These are phyloP conservation scores for Carex kokanica DNA, from an alignment of 176 grass and related monocot species.

Conservation along the genomic window DNA sequence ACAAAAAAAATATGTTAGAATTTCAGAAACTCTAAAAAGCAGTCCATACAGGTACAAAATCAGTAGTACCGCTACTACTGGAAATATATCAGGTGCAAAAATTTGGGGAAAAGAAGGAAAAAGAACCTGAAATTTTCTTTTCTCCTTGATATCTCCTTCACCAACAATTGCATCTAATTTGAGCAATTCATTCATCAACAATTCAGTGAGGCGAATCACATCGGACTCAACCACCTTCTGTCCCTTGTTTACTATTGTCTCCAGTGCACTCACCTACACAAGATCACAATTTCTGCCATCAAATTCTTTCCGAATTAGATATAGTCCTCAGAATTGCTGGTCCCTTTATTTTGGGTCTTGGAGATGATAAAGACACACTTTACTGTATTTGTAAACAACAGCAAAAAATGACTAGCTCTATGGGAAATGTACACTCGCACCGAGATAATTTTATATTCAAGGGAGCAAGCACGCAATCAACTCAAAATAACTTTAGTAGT, in stretches of 20 bases:
- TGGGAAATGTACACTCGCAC: not conserved
- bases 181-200: conserved; percentile 91
- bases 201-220: conserved; percentile 69
- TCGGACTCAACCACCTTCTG: conserved; percentile 69
- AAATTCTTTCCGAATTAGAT: conserved; percentile 9
- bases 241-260: conserved; percentile 74
- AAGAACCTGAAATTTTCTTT: conserved; percentile 63
- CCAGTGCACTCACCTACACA: conserved; percentile 74
- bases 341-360: conserved; percentile 1
- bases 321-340: not conserved
- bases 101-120: not conserved
- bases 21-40: conserved; percentile 4
- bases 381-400: not conserved
- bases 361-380: not conserved
- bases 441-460: not conserved
- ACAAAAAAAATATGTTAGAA: not conserved
- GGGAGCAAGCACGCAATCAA: not conserved
- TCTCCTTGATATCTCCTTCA: conserved; percentile 65
- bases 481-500: not conserved
- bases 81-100: not conserved
- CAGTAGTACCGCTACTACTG: not conserved
- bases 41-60: not conserved
- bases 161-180: conserved; percentile 77
- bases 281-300: conserved; percentile 16
- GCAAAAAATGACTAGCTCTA: not conserved